Conservation (phyloP, 2,329 filamentous ascomycete genomes). For the Chrysoporthe austroafricana region DNA sequence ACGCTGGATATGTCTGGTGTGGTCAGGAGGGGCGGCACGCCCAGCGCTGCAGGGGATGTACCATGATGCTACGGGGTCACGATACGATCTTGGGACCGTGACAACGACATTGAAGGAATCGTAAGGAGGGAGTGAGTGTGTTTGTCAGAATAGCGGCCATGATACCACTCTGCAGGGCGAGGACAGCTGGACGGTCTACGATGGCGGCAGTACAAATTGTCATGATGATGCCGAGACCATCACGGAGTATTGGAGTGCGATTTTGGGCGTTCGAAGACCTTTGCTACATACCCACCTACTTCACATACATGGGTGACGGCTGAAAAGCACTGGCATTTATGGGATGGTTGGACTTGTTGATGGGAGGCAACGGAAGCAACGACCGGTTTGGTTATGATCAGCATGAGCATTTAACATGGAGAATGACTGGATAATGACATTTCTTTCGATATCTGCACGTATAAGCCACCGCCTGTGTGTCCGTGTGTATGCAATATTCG, state of each 20-base stretch:
- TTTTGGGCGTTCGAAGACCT: background rate
- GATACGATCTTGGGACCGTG: background rate
- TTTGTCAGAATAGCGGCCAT: background rate
- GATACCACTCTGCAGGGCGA: background rate
- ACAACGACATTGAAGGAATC: background rate
- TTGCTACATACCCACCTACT: constrained; percentile 5
- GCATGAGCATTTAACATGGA: constrained; percentile 3
- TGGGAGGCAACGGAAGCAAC: background rate
- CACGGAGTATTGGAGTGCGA: background rate
- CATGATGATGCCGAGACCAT: background rate
- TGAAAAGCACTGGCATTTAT: constrained; percentile 6
- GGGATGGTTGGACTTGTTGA: background rate
- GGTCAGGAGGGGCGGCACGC: constrained; percentile 30
- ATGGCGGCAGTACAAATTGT: background rate
- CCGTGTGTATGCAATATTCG: background rate
- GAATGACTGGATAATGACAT: constrained; percentile 3
- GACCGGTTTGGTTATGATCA: background rate
- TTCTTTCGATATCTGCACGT: background rate
- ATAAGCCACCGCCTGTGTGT: background rate
- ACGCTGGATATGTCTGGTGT: constrained; percentile 39
- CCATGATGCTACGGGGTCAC: background rate
- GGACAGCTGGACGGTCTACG: background rate
- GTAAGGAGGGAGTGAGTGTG: background rate
- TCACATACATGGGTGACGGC: constrained; percentile 1
- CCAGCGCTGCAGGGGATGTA: background rate